phyloP scores from a whole-genome alignment of 306 rosid genomes.

The Vigna radiata region DNA sequence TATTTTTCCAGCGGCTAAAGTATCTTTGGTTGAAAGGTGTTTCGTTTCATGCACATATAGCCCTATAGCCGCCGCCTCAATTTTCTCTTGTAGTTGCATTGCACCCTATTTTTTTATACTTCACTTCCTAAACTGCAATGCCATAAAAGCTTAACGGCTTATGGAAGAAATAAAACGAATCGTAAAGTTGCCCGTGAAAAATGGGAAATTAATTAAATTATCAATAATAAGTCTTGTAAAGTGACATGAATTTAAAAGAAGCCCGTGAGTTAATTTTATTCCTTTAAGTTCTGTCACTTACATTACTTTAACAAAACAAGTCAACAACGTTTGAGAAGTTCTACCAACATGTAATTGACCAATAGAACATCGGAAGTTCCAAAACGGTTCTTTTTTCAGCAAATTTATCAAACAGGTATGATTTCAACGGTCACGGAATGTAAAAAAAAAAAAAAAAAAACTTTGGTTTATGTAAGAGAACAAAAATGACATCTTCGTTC shows the following conservation, averaged over 20 bases:
- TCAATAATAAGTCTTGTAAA: neutral
- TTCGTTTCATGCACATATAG: constrained; percentile 36
- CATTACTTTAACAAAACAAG: neutral
- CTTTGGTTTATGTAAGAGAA: no score
- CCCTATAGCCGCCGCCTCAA: constrained; percentile 36
- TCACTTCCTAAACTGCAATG: neutral
- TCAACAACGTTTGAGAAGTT: neutral
- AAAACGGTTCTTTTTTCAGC: no score
- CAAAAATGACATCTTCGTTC: no score
- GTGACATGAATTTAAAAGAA: neutral
- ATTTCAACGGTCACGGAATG: no score
- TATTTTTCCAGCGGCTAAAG: constrained; percentile 42
- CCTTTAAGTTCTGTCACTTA: neutral
- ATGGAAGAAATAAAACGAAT: neutral
- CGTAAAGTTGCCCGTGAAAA: neutral
- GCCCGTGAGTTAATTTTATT: neutral
- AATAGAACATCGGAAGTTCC: neutral
- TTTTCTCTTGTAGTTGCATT: neutral
- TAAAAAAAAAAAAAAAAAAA: no score
- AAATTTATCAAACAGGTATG: no score
- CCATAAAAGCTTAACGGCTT: neutral
- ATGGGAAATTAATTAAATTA: neutral
- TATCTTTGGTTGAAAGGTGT: constrained; percentile 44
- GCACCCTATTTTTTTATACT: neutral
- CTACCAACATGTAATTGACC: neutral